A percentile compares a stretch with the other conserved stretches of the same genome.
Evolutionary conservation across 176 grass and related monocot genomes (phyloP).

Genomic region (Dactylis glomerata): DNA sequence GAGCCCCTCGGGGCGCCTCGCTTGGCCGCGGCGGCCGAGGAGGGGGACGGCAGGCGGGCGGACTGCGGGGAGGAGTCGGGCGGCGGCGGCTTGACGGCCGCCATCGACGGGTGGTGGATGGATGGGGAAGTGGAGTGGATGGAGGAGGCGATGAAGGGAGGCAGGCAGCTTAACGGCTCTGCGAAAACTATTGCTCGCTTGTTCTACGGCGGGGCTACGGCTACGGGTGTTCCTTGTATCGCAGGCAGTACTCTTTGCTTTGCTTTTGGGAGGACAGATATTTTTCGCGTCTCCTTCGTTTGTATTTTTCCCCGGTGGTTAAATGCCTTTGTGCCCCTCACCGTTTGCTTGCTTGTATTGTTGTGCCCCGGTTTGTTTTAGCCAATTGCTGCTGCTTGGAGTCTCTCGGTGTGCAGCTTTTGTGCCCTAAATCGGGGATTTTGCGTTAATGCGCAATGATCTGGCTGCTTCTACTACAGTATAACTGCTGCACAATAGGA

Average conservation of each 20-base stretch:
- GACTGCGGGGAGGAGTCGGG: conserved; percentile 8
- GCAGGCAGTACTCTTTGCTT: background rate
- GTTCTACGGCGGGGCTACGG: background rate
- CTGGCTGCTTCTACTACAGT: background rate
- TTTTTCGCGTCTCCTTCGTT: background rate
- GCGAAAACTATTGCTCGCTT: background rate
- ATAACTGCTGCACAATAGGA: background rate
- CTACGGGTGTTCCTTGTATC: background rate
- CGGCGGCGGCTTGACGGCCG: conserved; percentile 17
- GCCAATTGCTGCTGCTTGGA: background rate
- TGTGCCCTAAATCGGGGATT: background rate
- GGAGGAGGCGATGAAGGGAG: background rate
- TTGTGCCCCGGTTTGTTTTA: background rate
- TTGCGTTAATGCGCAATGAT: background rate
- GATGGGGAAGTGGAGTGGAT: background rate
- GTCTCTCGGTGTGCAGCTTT: background rate
- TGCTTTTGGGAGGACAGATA: background rate
- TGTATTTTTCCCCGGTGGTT: background rate
- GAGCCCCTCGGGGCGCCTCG: conserved; percentile 7
- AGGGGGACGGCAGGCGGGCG: conserved; percentile 27
- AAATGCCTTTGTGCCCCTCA: background rate
- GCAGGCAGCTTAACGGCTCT: conserved; percentile 10
- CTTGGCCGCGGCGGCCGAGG: conserved; percentile 8
- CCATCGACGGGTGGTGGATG: conserved; percentile 15
- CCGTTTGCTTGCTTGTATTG: conserved; percentile 33